Evolutionary conservation across 768 basidiomycete genomes (phyloP).

Genomic region (Mycena epipterygia): DNA sequence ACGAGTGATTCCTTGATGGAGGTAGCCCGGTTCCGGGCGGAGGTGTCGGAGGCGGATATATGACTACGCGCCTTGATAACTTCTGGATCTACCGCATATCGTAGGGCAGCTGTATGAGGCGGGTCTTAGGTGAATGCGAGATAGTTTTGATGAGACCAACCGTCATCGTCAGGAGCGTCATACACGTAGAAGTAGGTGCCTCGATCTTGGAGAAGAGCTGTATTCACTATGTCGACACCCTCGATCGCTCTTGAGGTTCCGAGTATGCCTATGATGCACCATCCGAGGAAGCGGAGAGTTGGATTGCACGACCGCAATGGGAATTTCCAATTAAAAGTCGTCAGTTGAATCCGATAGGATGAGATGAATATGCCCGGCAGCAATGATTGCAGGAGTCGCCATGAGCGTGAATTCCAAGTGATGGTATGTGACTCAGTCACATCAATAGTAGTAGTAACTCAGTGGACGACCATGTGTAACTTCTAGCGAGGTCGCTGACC

Average conservation of each 20-base stretch:
- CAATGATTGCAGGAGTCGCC: constrained; percentile 16
- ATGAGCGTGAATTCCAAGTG: constrained; percentile 4
- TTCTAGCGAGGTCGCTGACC: no score
- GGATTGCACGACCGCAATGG: constrained; percentile 16
- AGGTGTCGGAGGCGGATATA: constrained; percentile 1
- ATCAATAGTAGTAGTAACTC: not conserved
- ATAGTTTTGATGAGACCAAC: not conserved
- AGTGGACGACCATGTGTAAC: no score
- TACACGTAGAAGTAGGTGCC: constrained; percentile 16
- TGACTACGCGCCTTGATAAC: constrained; percentile 17
- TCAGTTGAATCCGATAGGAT: constrained; percentile 26
- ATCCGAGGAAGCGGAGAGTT: constrained; percentile 26
- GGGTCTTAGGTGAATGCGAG: constrained; percentile 2
- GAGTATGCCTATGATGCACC: constrained; percentile 27
- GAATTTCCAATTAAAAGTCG: constrained; percentile 21
- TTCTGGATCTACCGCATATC: constrained; percentile 25
- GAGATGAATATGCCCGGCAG: constrained; percentile 22
- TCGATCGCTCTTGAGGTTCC: constrained; percentile 15
- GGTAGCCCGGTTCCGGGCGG: not conserved
- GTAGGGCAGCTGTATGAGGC: constrained; percentile 19
- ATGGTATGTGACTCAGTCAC: not conserved
- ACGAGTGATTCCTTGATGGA: constrained; percentile 1
- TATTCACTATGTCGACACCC: constrained; percentile 1
- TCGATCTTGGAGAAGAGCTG: constrained; percentile 7
- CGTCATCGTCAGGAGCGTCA: constrained; percentile 18